Base-by-base conservation (phyloP, 257 asterid genomes). In the Leonotis leonurus region DNA sequence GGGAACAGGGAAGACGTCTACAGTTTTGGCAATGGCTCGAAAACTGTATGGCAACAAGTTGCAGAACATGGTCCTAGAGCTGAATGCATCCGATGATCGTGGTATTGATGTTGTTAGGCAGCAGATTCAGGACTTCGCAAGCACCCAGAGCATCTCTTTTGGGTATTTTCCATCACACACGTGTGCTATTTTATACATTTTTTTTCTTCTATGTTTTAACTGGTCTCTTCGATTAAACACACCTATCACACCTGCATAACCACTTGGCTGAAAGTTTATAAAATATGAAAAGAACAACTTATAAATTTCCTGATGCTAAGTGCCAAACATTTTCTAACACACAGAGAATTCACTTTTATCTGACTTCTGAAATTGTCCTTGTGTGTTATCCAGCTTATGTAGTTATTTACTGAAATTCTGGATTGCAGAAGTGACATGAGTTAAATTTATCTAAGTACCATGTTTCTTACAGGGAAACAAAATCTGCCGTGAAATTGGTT, bases 1-100 rank as follows among this genome's bases (percentile, higher is more conserved):
- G 1, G 99, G 97, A 51, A 93, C 99, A 0, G 99, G 99, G 76
- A 93, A 93, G 81, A 93, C 99, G 18, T 89, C 99, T 24, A 93
- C 97, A 0, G 74, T 93, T 70, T 74, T 93, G 70, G 99, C 99
- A 13, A 54, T 93, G 80, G 96, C 97, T 6, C 78, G 97, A 67
- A 89, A 93, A 77, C 83, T 93, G 39, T 93, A 87, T 43, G 96
- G 96, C 6, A 70, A 80, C 12, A 83, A 93, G 85, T 26, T 87
- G 92, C 85, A 80, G 26, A 89, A 85, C 69, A 93, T 89, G 99
- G 95, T 89, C 58, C 73, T 93, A 73, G 99, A 93, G 83, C 78
- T 93, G 78, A 93, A 93, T 71, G 99, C 99, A 22, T 93, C 99
- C 0, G 99, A 93, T 72, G 97, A 79, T 68, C 97, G 96, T 57